Evolutionary conservation across 331 rosid genomes (phyloP).

Genomic region (Acacia pycnantha): DNA sequence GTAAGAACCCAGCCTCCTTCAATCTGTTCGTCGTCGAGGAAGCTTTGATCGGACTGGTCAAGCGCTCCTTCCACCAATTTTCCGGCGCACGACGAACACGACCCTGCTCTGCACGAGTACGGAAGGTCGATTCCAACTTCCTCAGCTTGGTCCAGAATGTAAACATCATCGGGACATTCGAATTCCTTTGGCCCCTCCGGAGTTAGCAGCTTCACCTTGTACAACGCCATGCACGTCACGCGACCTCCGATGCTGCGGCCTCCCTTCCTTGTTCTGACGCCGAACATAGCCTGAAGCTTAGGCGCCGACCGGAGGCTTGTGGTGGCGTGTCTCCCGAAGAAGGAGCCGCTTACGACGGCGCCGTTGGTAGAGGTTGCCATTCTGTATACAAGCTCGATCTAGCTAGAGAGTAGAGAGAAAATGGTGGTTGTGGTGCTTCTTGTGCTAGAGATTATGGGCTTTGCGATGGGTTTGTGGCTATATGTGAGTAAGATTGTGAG

Average conservation of each 20-base stretch:
- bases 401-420: neutral
- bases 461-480: neutral
- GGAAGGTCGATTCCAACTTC: constrained; percentile 53
- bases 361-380: constrained; percentile 34
- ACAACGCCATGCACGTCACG: constrained; percentile 51
- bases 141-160: constrained; percentile 58
- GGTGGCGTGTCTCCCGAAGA: constrained; percentile 36
- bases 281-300: constrained; percentile 33
- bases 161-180: constrained; percentile 47
- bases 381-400: neutral
- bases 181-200: constrained; percentile 49
- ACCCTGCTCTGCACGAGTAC: constrained; percentile 65
- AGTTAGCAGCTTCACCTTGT: constrained; percentile 50
- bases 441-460: neutral
- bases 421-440: neutral
- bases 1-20: constrained; percentile 52
- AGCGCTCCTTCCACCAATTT: constrained; percentile 35
- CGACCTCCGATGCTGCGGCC: constrained; percentile 24
- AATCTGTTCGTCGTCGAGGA: constrained; percentile 52
- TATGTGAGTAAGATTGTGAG: neutral
- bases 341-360: constrained; percentile 49
- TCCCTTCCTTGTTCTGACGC: constrained; percentile 22
- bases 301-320: constrained; percentile 33
- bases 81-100: constrained; percentile 70
- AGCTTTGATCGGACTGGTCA: constrained; percentile 60